Evolutionary conservation across 2,329 filamentous ascomycete species (phyloP).

Genomic region (Calycina marina): DNA sequence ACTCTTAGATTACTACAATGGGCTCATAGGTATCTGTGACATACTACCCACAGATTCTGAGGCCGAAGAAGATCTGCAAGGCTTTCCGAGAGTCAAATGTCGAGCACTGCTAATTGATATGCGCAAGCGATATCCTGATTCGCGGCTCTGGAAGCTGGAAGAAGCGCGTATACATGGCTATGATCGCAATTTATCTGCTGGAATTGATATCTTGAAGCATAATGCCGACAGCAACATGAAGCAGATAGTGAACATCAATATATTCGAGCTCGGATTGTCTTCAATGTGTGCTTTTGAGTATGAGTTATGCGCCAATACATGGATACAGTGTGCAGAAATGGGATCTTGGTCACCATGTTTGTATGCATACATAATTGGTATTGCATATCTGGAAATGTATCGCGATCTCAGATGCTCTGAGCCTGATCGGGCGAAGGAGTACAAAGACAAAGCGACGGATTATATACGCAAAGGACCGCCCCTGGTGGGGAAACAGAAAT

Average conservation of each 20-base stretch:
- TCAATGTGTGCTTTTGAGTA: constrained; percentile 71
- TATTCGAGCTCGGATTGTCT: constrained; percentile 71
- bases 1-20: constrained; percentile 78
- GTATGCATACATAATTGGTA: constrained; percentile 79
- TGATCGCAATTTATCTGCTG: constrained; percentile 48
- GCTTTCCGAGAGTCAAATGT: constrained; percentile 59
- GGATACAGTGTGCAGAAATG: constrained; percentile 59
- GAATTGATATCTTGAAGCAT: constrained; percentile 48
- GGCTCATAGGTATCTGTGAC: constrained; percentile 72
- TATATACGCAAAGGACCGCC: constrained; percentile 57
- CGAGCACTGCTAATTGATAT: constrained; percentile 55
- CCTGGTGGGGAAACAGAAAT: constrained; percentile 69
- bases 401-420: constrained; percentile 37
- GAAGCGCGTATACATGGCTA: constrained; percentile 65
- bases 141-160: constrained; percentile 75
- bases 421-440: constrained; percentile 33
- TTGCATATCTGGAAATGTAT: constrained; percentile 69
- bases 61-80: constrained; percentile 41
- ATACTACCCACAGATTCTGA: constrained; percentile 57
- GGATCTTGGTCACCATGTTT: constrained; percentile 86
- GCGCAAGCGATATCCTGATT: constrained; percentile 65
- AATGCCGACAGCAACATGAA: constrained; percentile 59
- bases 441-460: constrained; percentile 52
- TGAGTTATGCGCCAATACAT: constrained; percentile 55
- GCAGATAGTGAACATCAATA: constrained; percentile 72